A percentile compares a stretch with the other conserved stretches of the same genome.
Conservation (phyloP, 2,329 filamentous ascomycete species). For the Fusarium mexicanum region DNA sequence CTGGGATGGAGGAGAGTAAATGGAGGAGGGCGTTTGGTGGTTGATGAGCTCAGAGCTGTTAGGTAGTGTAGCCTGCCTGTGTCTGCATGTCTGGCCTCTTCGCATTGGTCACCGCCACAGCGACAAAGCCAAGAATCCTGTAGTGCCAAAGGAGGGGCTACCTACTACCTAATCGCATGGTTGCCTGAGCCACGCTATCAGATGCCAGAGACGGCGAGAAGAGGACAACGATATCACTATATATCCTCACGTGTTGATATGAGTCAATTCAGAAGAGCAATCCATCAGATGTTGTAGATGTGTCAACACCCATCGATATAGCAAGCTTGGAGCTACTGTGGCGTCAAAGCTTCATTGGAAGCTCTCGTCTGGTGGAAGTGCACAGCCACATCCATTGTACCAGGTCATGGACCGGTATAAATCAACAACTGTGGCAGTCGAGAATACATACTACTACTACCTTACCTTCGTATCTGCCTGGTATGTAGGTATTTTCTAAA, state of each 20-base stretch:
- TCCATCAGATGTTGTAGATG: background rate
- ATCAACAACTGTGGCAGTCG: background rate
- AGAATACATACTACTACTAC: background rate
- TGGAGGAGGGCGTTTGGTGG: conserved; percentile 25
- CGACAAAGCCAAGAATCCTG: conserved; percentile 33
- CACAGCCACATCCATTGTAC: conserved; percentile 17
- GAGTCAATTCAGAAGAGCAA: background rate
- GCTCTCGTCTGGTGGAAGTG: background rate
- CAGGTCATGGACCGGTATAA: background rate
- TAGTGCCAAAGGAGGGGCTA: conserved; percentile 37
- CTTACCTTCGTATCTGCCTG: background rate
- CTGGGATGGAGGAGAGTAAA: conserved; percentile 34
- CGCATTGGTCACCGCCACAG: conserved; percentile 43
- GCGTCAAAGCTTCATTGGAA: conserved; percentile 15
- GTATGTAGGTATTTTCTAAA: background rate
- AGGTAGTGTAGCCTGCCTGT: conserved; percentile 13
- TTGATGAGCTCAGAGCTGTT: conserved; percentile 43
- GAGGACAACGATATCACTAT: conserved; percentile 18
- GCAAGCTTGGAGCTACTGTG: conserved; percentile 10
- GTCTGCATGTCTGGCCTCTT: conserved; percentile 42
- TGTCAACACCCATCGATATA: too few relatives aligned
- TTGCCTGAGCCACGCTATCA: conserved; percentile 34
- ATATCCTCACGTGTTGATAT: background rate
- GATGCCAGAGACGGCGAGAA: conserved; percentile 28
- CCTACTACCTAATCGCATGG: background rate